Conservation (phyloP, 2,329 filamentous ascomycete species). For the Celoporthe dispersa region DNA sequence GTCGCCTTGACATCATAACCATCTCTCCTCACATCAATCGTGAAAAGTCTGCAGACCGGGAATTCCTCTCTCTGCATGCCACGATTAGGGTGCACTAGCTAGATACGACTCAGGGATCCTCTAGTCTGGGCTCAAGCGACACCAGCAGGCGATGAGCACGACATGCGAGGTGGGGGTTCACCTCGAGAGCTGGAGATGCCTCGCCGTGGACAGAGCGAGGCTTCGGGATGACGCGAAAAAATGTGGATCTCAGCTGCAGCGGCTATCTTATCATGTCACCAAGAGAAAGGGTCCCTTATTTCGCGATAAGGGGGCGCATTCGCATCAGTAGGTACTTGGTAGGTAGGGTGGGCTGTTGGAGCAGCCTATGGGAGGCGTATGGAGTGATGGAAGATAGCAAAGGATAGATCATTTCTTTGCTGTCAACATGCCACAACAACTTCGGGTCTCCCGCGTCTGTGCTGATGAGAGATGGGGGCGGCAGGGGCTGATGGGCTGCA, state of each 20-base stretch:
- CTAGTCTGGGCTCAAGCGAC: not conserved
- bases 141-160: not conserved
- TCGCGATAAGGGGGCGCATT: constrained; percentile 15
- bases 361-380: not conserved
- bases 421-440: not conserved
- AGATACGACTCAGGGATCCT: not conserved
- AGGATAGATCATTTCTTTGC: not conserved
- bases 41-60: not conserved
- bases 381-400: not conserved
- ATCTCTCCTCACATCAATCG: not conserved
- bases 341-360: not conserved
- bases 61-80: not conserved
- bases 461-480: not conserved
- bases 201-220: not conserved
- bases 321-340: not conserved
- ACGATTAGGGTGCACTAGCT: not conserved
- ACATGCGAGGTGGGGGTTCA: constrained; percentile 5
- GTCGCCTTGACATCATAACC: not conserved
- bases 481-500: not conserved
- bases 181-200: not conserved
- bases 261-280: constrained; percentile 19
- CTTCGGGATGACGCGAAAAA: constrained; percentile 19
- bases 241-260: constrained; percentile 13
- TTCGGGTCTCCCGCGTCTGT: not conserved
- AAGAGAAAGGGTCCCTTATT: constrained; percentile 6